phyloP scores from a whole-genome alignment of 2,329 filamentous ascomycete genomes.

The Ascochyta clinopodiicola region DNA sequence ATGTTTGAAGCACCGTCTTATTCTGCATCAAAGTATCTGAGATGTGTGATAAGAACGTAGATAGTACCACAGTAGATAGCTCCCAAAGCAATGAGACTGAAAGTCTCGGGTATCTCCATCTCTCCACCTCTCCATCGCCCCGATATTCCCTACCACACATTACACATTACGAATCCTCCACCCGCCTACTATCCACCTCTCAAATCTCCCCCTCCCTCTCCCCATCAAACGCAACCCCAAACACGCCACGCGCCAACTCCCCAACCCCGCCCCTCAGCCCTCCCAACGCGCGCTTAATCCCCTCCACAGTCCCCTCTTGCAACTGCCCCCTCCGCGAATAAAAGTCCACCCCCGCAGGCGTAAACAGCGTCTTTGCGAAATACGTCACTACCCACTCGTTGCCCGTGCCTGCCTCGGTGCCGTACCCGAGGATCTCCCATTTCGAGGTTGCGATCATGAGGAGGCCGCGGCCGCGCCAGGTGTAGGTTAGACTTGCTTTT shows the following conservation, averaged over 20 bases:
- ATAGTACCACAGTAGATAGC: neutral
- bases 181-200: neutral
- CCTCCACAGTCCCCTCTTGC: slow-evolving; percentile 61
- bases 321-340: slow-evolving; percentile 70
- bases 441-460: slow-evolving; percentile 74
- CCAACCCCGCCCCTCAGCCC: slow-evolving; percentile 60
- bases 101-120: neutral
- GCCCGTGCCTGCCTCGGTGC: slow-evolving; percentile 58
- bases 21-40: neutral
- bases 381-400: slow-evolving; percentile 79
- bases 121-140: neutral
- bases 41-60: neutral
- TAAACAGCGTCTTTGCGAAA: slow-evolving; percentile 84
- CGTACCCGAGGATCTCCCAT: slow-evolving; percentile 84
- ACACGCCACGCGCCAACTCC: slow-evolving; percentile 59
- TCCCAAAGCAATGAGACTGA: neutral
- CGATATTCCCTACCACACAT: neutral
- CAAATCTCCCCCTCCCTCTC: slow-evolving; percentile 20
- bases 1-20: too few relatives aligned
- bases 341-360: slow-evolving; percentile 80
- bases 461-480: slow-evolving; percentile 81
- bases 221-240: slow-evolving; percentile 50
- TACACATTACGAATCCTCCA: slow-evolving; percentile 2
- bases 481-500: slow-evolving; percentile 49
- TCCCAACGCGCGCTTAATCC: slow-evolving; percentile 63